Percentiles rank a stretch among this genome's conserved stretches.
Conservation (phyloP, 257 asterid species). For the Lycium barbarum region DNA sequence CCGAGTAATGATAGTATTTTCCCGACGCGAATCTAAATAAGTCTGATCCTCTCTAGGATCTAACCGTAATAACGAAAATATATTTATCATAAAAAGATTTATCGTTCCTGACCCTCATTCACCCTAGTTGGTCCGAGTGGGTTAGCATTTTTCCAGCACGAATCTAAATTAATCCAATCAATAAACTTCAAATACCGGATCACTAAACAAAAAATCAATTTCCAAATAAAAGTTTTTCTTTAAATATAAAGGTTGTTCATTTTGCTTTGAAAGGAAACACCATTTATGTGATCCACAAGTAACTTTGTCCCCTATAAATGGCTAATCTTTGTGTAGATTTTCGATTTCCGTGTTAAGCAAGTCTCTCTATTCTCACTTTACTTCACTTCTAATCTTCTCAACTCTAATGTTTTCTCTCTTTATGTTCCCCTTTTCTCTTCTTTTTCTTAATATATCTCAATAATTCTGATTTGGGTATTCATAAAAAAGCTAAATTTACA, state of each 20-base stretch:
- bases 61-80: too few relatives aligned
- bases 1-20: too few relatives aligned
- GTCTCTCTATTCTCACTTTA: slow-evolving; percentile 37
- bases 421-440: not conserved
- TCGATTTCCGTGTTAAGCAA: slow-evolving; percentile 93
- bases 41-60: too few relatives aligned
- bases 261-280: not conserved
- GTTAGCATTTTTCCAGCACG: too few relatives aligned
- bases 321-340: slow-evolving; percentile 35
- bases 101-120: too few relatives aligned
- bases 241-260: not conserved
- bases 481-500: not conserved
- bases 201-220: too few relatives aligned
- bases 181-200: too few relatives aligned
- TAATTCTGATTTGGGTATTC: not conserved
- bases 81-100: too few relatives aligned
- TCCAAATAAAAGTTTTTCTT: not conserved
- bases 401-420: slow-evolving; percentile 30
- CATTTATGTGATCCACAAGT: not conserved
- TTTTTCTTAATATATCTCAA: too few relatives aligned
- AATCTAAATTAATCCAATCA: too few relatives aligned
- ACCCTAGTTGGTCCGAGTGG: too few relatives aligned
- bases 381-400: slow-evolving; percentile 64
- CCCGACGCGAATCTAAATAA: too few relatives aligned
- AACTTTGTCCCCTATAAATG: slow-evolving; percentile 2